A percentile compares a stretch with the other conserved stretches of the same genome.
Evolutionary conservation across 2,329 filamentous ascomycete species (phyloP).

Genomic region (Nigrospora oryzae): DNA sequence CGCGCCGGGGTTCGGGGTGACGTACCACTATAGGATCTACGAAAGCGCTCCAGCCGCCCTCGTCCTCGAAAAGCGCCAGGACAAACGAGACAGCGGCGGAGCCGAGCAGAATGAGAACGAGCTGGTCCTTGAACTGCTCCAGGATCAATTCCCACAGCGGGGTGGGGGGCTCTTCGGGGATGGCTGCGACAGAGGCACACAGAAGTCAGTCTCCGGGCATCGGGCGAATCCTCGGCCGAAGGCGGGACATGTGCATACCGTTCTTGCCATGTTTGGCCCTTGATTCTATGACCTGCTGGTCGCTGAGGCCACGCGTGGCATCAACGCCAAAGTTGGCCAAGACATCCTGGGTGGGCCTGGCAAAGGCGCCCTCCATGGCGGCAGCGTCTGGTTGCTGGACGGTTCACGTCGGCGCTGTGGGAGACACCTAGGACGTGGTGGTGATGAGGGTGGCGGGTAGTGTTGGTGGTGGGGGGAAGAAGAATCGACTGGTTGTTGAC

Average conservation of each 20-base stretch:
- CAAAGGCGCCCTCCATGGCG: conserved; percentile 56
- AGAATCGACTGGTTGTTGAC: too few relatives aligned
- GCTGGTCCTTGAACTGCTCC: conserved; percentile 98
- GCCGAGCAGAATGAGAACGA: conserved; percentile 88
- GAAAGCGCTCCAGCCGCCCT: conserved; percentile 92
- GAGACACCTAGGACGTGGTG: neutral
- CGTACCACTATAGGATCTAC: conserved; percentile 91
- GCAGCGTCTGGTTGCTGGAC: neutral
- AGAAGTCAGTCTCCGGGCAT: too few relatives aligned
- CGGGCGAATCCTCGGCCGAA: conserved; percentile 4
- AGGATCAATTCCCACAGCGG: conserved; percentile 94
- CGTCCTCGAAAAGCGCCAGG: conserved; percentile 85
- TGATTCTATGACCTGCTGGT: conserved; percentile 47
- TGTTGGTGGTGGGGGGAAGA: neutral
- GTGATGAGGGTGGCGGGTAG: neutral
- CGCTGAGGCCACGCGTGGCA: conserved; percentile 43
- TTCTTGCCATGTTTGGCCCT: conserved; percentile 57
- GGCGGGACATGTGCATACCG: conserved; percentile 35
- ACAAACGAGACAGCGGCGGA: conserved; percentile 92
- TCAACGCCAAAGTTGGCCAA: conserved; percentile 51
- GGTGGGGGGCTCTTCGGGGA: conserved; percentile 84
- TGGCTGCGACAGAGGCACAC: conserved; percentile 28
- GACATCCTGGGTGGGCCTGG: conserved; percentile 48
- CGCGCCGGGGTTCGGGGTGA: conserved; percentile 16
- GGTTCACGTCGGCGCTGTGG: neutral